These are phyloP conservation scores for Glaciozyma antarctica DNA, from an alignment of 768 basidiomycete genomes.

Conservation along the genomic window DNA sequence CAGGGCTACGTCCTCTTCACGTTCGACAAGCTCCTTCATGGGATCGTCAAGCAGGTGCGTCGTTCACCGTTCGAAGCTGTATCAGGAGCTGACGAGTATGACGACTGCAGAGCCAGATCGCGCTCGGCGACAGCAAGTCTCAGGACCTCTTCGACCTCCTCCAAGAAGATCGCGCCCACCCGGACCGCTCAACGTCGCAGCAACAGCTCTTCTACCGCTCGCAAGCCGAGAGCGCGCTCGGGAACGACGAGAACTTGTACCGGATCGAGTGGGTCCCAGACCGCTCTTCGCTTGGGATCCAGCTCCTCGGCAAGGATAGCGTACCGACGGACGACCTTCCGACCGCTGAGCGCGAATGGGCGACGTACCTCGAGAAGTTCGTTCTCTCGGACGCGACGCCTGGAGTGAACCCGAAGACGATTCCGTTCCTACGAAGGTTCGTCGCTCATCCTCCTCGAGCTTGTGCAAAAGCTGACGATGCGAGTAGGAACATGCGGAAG, in stretches of 20 bases:
- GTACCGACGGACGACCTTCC: conserved; percentile 43
- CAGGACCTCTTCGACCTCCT: conserved; percentile 51
- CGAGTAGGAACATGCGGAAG: conserved; percentile 9
- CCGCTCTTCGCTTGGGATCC: conserved; percentile 37
- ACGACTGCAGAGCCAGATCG: conserved; percentile 62
- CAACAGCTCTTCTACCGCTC: conserved; percentile 44
- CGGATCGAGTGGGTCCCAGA: conserved; percentile 42
- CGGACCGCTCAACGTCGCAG: conserved; percentile 31
- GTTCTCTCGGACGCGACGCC: conserved; percentile 28
- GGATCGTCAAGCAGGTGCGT: conserved; percentile 80
- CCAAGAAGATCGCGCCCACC: conserved; percentile 29
- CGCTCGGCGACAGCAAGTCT: conserved; percentile 71
- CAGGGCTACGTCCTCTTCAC: conserved; percentile 90
- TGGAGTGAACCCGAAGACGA: conserved; percentile 22
- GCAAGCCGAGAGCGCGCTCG: conserved; percentile 41
- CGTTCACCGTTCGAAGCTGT: background rate
- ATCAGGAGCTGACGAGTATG: background rate
- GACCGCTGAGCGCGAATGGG: conserved; percentile 42
- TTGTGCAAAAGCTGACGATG: background rate
- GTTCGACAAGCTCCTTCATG: conserved; percentile 79
- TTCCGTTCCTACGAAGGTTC: conserved; percentile 61
- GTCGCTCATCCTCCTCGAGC: conserved; percentile 26
- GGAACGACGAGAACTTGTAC: conserved; percentile 44
- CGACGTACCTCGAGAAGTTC: conserved; percentile 43
- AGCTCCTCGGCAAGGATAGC: conserved; percentile 44